phyloP scores from a whole-genome alignment of 2,329 filamentous ascomycete species.

The Nemania sp. region DNA sequence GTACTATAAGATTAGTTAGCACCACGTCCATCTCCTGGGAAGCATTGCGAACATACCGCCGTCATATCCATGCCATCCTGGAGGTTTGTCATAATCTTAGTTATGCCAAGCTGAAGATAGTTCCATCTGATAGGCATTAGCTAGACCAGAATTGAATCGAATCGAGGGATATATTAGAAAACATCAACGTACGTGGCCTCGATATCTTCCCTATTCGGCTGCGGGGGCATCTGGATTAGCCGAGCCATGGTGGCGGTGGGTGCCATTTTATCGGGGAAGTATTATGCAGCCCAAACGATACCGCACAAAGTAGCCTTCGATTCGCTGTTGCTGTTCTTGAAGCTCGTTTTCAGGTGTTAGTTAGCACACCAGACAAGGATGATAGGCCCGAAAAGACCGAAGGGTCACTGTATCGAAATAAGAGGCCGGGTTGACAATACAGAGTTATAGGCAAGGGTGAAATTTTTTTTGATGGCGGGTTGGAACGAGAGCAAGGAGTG shows the following conservation, averaged over 20 bases:
- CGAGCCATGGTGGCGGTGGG: conserved; percentile 39
- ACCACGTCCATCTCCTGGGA: conserved; percentile 2
- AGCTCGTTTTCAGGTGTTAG: no score
- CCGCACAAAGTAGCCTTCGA: no score
- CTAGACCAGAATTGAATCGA: conserved; percentile 21
- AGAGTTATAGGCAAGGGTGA: no score
- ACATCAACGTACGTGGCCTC: conserved; percentile 48
- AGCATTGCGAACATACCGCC: conserved; percentile 56
- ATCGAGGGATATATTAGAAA: background rate
- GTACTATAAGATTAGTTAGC: conserved; percentile 57
- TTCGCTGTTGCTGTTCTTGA: no score
- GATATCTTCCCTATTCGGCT: conserved; percentile 65
- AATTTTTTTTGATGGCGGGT: no score
- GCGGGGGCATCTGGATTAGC: conserved; percentile 55
- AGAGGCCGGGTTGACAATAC: background rate
- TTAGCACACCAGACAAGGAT: background rate
- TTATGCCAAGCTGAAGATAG: conserved; percentile 85
- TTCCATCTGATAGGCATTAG: conserved; percentile 66
- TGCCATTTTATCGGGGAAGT: conserved; percentile 9
- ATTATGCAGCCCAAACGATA: conserved; percentile 21
- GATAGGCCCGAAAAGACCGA: background rate
- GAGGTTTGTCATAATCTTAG: conserved; percentile 90
- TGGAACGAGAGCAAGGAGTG: no score
- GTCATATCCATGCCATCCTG: conserved; percentile 93
- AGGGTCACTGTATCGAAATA: background rate